A percentile compares a stretch with the other conserved stretches of the same genome.
These are phyloP conservation scores for Polygonum maritimum DNA, from an alignment of 148 eudicot genomes.

Conservation along the genomic window DNA sequence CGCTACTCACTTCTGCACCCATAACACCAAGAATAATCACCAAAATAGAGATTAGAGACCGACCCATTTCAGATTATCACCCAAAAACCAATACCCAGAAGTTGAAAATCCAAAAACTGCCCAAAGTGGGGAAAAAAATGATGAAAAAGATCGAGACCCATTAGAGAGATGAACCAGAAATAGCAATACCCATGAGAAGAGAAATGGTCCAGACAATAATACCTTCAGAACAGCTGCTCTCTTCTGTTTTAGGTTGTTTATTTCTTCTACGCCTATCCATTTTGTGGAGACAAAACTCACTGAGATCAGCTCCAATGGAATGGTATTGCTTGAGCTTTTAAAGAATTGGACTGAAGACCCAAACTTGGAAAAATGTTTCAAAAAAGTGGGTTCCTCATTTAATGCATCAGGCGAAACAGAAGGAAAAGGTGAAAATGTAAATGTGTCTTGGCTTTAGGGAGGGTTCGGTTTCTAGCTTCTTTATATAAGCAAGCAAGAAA, in stretches of 20 bases:
- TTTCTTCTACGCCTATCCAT: constrained; percentile 8
- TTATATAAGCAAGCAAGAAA: background rate
- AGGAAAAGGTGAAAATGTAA: background rate
- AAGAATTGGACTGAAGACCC: background rate
- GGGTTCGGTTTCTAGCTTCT: background rate
- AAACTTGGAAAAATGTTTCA: background rate
- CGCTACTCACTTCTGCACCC: constrained; percentile 14
- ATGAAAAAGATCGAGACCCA: background rate
- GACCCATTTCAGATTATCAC: constrained; percentile 5
- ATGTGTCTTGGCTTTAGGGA: background rate
- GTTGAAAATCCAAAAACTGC: background rate
- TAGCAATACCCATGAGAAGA: background rate
- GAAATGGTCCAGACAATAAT: background rate
- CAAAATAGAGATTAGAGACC: background rate
- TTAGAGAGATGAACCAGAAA: background rate
- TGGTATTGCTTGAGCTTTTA: background rate
- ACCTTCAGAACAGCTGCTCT: constrained; percentile 6
- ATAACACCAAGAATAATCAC: background rate
- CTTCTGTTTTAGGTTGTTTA: background rate
- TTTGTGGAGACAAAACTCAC: background rate
- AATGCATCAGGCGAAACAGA: background rate
- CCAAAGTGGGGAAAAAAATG: background rate
- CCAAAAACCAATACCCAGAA: constrained; percentile 5
- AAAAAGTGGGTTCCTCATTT: background rate
- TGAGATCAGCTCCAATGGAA: background rate